Conservation (phyloP, 169 alveolate genomes). For the Cryptosporidium canis region DNA sequence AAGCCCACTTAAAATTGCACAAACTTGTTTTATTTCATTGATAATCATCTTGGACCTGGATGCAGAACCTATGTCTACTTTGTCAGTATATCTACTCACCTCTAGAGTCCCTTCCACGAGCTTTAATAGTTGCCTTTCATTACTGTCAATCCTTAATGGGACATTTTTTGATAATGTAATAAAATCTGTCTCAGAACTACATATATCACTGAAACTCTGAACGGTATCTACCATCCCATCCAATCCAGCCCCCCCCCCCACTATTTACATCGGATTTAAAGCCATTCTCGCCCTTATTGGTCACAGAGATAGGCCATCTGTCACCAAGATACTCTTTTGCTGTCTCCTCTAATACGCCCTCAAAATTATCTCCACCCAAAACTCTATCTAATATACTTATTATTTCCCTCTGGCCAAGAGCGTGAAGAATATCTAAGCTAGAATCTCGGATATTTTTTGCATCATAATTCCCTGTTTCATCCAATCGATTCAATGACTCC, state of each 20-base stretch:
- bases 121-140: conserved; percentile 85
- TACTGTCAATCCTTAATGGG: conserved; percentile 76
- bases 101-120: conserved; percentile 88
- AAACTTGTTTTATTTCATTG: conserved; percentile 85
- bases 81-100: conserved; percentile 89
- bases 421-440: conserved; percentile 75
- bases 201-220: conserved; percentile 15
- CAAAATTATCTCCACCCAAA: conserved; percentile 74
- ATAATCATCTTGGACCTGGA: conserved; percentile 81
- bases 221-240: neutral
- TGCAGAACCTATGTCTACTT: conserved; percentile 85
- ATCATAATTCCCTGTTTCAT: conserved; percentile 15
- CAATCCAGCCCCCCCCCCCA: conserved; percentile 32
- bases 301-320: neutral
- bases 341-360: conserved; percentile 15
- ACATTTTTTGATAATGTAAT: conserved; percentile 74
- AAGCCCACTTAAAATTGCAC: conserved; percentile 89
- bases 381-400: conserved; percentile 76
- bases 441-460: conserved; percentile 74
- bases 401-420: conserved; percentile 76
- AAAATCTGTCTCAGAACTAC: conserved; percentile 63
- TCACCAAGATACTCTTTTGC: conserved; percentile 60
- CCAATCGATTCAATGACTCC: conserved; percentile 57
- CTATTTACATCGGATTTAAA: conserved; percentile 40
- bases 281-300: neutral